Evolutionary conservation across 805 yeast species (phyloP).

Genomic region (Clavispora phyllophila): DNA sequence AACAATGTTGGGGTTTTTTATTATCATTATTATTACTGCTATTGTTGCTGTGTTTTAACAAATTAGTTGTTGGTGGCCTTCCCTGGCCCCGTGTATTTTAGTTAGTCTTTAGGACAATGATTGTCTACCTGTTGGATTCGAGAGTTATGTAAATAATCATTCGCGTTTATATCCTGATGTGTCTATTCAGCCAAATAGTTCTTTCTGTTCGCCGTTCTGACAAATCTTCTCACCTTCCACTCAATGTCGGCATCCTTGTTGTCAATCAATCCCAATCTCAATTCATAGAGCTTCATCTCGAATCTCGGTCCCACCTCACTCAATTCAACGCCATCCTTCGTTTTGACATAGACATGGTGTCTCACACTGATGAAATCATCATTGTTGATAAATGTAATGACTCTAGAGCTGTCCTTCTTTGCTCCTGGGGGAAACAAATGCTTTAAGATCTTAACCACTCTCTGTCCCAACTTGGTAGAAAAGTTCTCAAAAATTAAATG

Average conservation of each 20-base stretch:
- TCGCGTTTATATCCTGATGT: conserved; percentile 1
- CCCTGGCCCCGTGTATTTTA: conserved; percentile 1
- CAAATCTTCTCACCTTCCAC: conserved; percentile 90
- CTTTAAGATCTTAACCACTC: conserved; percentile 76
- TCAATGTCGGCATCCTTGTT: conserved; percentile 97
- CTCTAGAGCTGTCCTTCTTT: conserved; percentile 82
- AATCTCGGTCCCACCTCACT: conserved; percentile 99
- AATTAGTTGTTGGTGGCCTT: background rate
- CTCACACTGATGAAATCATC: conserved; percentile 93
- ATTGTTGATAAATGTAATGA: conserved; percentile 84
- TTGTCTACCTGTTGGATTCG: background rate
- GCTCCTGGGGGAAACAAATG: conserved; percentile 97
- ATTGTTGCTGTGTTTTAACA: background rate
- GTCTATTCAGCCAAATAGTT: conserved; percentile 58
- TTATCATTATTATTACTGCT: background rate
- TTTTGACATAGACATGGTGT: conserved; percentile 89
- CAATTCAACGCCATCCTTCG: conserved; percentile 82
- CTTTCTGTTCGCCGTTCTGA: conserved; percentile 93
- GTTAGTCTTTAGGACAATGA: conserved; percentile 1
- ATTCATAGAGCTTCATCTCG: conserved; percentile 89
- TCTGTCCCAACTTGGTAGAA: conserved; percentile 70
- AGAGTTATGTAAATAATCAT: background rate
- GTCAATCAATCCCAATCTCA: conserved; percentile 85
- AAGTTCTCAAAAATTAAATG: conserved; percentile 92
- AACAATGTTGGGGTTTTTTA: too few species aligned